Percentiles rank a stretch among this genome's conserved stretches.
Evolutionary conservation across 306 rosid species (phyloP).

Genomic region (Abrus precatorius): DNA sequence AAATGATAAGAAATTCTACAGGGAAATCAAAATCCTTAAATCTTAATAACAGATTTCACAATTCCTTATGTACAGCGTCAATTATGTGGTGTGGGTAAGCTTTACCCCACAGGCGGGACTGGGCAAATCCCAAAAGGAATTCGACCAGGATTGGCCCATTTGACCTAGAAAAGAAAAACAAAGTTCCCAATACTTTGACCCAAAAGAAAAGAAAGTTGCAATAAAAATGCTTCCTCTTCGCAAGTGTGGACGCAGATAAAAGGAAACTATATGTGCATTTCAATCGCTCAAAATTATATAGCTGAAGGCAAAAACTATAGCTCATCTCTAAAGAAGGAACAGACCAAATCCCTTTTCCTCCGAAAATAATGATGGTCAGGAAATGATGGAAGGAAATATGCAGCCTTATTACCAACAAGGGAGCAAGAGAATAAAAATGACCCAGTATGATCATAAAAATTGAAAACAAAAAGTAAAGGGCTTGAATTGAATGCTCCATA

Average conservation of each 20-base stretch:
- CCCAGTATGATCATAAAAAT: not conserved
- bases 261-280: not conserved
- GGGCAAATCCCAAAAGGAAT: slow-evolving; percentile 1
- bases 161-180: not conserved
- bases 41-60: too few species aligned
- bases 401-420: not conserved
- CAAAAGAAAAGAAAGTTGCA: too few species aligned
- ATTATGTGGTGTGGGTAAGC: not conserved
- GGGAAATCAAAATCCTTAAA: slow-evolving; percentile 4
- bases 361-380: not conserved
- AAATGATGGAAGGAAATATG: not conserved
- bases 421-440: not conserved
- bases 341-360: slow-evolving; percentile 1
- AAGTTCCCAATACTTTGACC: not conserved
- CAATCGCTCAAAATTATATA: not conserved
- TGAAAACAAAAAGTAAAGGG: not conserved
- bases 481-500: slow-evolving; percentile 4
- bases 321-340: slow-evolving; percentile 20
- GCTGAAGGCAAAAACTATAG: not conserved
- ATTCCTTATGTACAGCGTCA: slow-evolving; percentile 8
- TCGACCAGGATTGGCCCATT: not conserved
- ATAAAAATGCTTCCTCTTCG: not conserved
- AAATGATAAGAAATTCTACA: slow-evolving; percentile 14
- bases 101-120: not conserved
- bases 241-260: not conserved